Percentiles rank a stretch among this genome's conserved stretches.
phyloP scores from a whole-genome alignment of 2,329 filamentous ascomycete genomes.

The Trichoderma citrinoviride region DNA sequence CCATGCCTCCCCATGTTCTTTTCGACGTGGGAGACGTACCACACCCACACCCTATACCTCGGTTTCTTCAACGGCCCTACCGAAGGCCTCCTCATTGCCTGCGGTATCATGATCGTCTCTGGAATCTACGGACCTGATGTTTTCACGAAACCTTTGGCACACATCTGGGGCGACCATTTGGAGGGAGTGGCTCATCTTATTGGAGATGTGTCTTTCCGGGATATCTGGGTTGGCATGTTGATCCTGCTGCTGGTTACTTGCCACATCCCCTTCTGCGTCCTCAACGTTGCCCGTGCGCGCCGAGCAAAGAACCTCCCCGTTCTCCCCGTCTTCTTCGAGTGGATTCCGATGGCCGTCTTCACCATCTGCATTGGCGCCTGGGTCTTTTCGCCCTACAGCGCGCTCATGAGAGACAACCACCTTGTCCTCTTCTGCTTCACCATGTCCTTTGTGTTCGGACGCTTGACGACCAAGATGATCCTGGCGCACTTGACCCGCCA shows the following conservation, averaged over 20 bases:
- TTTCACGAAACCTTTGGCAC: slow-evolving; percentile 73
- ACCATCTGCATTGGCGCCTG: slow-evolving; percentile 72
- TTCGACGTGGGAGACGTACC: slow-evolving; percentile 99
- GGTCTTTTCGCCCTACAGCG: slow-evolving; percentile 87
- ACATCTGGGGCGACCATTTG: slow-evolving; percentile 58
- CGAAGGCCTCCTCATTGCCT: slow-evolving; percentile 88
- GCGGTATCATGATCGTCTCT: slow-evolving; percentile 78
- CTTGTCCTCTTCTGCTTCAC: slow-evolving; percentile 89
- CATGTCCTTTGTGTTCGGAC: slow-evolving; percentile 94
- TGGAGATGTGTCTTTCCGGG: slow-evolving; percentile 71
- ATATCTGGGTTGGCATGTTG: slow-evolving; percentile 80
- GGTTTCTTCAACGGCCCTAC: slow-evolving; percentile 97
- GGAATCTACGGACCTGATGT: slow-evolving; percentile 85
- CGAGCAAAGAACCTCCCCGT: slow-evolving; percentile 69
- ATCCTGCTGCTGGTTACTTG: slow-evolving; percentile 62
- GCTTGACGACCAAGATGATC: slow-evolving; percentile 99
- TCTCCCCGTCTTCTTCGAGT: slow-evolving; percentile 83
- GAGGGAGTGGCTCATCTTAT: slow-evolving; percentile 57
- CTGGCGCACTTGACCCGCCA: slow-evolving; percentile 90
- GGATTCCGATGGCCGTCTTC: slow-evolving; percentile 86
- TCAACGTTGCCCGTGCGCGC: slow-evolving; percentile 79
- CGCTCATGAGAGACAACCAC: slow-evolving; percentile 77
- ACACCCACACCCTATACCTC: slow-evolving; percentile 94
- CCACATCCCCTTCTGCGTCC: slow-evolving; percentile 85
- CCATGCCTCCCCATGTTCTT: slow-evolving; percentile 98